These are phyloP conservation scores for Vanrija sp. DNA, from an alignment of 1,284 basidiomycete genomes.

Conservation along the genomic window DNA sequence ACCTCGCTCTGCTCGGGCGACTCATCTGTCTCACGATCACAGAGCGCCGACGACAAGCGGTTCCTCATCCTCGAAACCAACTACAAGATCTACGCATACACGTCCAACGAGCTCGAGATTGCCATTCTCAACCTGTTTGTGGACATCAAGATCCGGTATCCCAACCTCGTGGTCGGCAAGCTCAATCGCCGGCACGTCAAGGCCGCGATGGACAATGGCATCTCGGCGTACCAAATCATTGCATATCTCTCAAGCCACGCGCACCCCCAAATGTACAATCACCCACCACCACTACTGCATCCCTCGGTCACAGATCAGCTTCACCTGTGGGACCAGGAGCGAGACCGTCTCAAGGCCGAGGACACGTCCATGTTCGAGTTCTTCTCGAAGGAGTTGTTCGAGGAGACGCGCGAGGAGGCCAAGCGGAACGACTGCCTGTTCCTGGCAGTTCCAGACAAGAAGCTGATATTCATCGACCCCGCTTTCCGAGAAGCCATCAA, in stretches of 20 bases:
- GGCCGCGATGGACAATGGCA: constrained; percentile 88
- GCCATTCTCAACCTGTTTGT: constrained; percentile 94
- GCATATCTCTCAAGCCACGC: constrained; percentile 91
- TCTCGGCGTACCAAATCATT: constrained; percentile 96
- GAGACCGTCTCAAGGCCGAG: constrained; percentile 80
- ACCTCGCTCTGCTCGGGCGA: constrained; percentile 70
- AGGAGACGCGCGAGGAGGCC: constrained; percentile 37
- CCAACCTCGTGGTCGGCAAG: constrained; percentile 90
- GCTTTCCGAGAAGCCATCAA: constrained; percentile 36
- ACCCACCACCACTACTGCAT: constrained; percentile 51
- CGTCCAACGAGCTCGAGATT: constrained; percentile 92
- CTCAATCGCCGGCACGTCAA: constrained; percentile 94
- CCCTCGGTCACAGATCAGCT: constrained; percentile 91
- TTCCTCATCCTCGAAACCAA: constrained; percentile 98
- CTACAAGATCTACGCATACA: constrained; percentile 97
- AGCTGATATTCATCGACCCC: constrained; percentile 41
- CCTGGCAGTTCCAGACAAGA: constrained; percentile 23
- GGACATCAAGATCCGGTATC: constrained; percentile 86
- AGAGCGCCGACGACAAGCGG: constrained; percentile 58
- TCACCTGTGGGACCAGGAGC: constrained; percentile 94
- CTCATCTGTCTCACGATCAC: constrained; percentile 58
- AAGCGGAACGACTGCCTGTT: constrained; percentile 30
- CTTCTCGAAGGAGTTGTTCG: constrained; percentile 43
- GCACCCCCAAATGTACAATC: constrained; percentile 95
- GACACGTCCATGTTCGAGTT: constrained; percentile 56